Evolutionary conservation across 164 flowering plant species (phyloP), one percentile per base, ranked within the genome.

Genomic region (Aristolochia contorta): DNA sequence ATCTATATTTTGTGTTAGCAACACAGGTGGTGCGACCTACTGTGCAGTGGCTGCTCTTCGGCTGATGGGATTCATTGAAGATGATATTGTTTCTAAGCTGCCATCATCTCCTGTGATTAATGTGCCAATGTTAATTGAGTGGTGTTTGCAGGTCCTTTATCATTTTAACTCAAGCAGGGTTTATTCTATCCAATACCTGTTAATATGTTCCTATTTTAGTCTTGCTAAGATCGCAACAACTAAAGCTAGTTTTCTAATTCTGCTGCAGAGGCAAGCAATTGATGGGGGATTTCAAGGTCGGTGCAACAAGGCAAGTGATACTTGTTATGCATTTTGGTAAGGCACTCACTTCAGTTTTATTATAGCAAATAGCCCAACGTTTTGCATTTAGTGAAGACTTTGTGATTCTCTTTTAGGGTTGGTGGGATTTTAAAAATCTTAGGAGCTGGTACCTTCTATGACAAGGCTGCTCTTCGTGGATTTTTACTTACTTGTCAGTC

Each of bases 261-360:
- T 69, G 25, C 21, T 61, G 65, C 79, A 91, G 99, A 84, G 89
- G 70, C 99, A 90, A 73, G 84, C 83, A 33, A 54, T 50, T 64
- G 96, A 86, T 77, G 97, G 97, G 62, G 99, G 99, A 54, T 81
- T 88, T 75, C 97, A 91, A 75, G 99, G 99, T 43, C 82, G 97
- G 67, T 27, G 85, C 58, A 94, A 91, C 82, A 90, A 94, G 74
- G 62, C 76, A 53, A 80, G 84, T 75, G 99, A 94, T 65, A 84
- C 99, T 2, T 90, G 97, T 67, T 94, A 91, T 73, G 96, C 97
- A 60, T 91, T 94, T 77, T 94, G 99, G 99, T 91, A 67, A 70
- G 81, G 46, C 27, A 25, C 25, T 22, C 20, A 16, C 16, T 3
- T 18, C 55, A 43, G 47, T 53, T 49, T 4, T 15, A 15, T 15